Conservation (phyloP, 2,329 filamentous ascomycete species). For the Purpureocillium takamizusanense region DNA sequence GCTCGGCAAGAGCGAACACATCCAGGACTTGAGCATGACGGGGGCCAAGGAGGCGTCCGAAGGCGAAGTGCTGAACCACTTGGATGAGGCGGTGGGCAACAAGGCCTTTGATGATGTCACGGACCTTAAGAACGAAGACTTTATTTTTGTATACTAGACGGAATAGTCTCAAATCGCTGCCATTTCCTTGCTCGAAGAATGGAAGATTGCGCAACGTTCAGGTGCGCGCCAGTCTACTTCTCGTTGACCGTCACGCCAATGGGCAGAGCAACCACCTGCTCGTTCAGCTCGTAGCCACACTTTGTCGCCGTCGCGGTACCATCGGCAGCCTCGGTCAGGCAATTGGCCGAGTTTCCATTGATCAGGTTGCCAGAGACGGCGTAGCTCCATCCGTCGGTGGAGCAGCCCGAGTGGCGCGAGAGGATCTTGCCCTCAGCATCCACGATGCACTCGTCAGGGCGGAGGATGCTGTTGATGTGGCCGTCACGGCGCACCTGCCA, state of each 20-base stretch:
- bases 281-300: slow-evolving; percentile 28
- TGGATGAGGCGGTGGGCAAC: slow-evolving; percentile 25
- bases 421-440: slow-evolving; percentile 10
- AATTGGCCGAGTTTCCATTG: slow-evolving; percentile 20
- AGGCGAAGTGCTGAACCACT: slow-evolving; percentile 12
- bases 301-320: slow-evolving; percentile 13
- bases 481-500: slow-evolving; percentile 27
- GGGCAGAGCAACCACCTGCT: slow-evolving; percentile 36
- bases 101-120: slow-evolving; percentile 38
- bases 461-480: slow-evolving; percentile 26
- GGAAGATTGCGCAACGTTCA: too few relatives aligned
- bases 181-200: too few relatives aligned
- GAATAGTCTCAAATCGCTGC: too few relatives aligned
- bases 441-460: slow-evolving; percentile 21
- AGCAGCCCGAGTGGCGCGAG: slow-evolving; percentile 8
- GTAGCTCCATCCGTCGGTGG: slow-evolving; percentile 31
- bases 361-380: slow-evolving; percentile 32
- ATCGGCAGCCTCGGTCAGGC: slow-evolving; percentile 26
- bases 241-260: slow-evolving; percentile 19
- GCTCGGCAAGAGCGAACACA: slow-evolving; percentile 31
- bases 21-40: slow-evolving; percentile 44
- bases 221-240: neutral
- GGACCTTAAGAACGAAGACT: slow-evolving; percentile 52
- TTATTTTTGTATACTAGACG: slow-evolving; percentile 43
- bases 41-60: slow-evolving; percentile 15